These are phyloP conservation scores for Solanum hybrid DNA, from an alignment of 305 asterid species.

Conservation along the genomic window DNA sequence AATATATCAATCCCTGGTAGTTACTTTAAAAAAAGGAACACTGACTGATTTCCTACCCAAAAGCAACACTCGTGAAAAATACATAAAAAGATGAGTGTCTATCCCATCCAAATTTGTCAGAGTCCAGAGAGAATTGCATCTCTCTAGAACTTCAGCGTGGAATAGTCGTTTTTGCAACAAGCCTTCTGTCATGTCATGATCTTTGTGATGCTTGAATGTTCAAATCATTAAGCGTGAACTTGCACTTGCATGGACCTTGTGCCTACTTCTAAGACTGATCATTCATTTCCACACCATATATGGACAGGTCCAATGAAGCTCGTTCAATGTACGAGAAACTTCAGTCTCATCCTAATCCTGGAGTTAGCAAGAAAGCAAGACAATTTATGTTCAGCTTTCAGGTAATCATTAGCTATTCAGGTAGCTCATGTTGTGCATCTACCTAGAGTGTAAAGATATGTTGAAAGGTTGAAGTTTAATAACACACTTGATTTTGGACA, in stretches of 20 bases:
- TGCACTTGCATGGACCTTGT: not conserved
- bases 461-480: not conserved
- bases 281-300: not conserved
- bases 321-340: constrained; percentile 83
- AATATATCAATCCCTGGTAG: not conserved
- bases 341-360: constrained; percentile 63
- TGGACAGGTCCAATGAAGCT: constrained; percentile 63
- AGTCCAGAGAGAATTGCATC: not conserved
- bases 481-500: not conserved
- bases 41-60: not conserved
- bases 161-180: not conserved
- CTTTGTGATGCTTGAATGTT: not conserved
- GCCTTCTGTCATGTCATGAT: not conserved
- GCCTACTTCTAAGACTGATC: not conserved
- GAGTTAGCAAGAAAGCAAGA: constrained; percentile 77
- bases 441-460: not conserved
- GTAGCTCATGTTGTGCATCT: not conserved
- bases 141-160: not conserved
- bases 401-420: constrained; percentile 27
- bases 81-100: not conserved
- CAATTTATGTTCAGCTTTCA: constrained; percentile 62
- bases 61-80: not conserved
- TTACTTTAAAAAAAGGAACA: not conserved
- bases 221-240: not conserved
- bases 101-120: not conserved